Base-by-base conservation (phyloP, 2,329 filamentous ascomycete genomes). In the Diplocarpon rosae region DNA sequence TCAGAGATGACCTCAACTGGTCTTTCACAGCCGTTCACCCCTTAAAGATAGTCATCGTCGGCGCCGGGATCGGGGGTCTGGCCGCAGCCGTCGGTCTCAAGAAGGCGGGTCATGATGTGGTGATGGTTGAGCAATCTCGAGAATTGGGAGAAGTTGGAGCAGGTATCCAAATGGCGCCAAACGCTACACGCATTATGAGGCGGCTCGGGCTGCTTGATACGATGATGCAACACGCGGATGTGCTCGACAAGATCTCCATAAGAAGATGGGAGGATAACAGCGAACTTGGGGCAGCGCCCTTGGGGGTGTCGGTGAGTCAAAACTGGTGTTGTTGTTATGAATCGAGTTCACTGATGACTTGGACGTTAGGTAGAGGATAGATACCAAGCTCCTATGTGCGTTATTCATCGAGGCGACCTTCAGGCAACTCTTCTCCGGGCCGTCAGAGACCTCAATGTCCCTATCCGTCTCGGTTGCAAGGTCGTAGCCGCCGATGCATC, bases 31-130 rank as follows among this genome's bases (percentile, higher is more conserved):
- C 20, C 20, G 7, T 24, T 24, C 20, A 7, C 20, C 20, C 20
- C 20, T 24, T 3, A 7, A 24, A 24, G 20, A 24, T 24, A 24
- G 20, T 24, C 20, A 32, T 47, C n/a, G 45, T 43, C 15, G 66
- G 66, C 16, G 65, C 64, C 14, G 66, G 66, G 5, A 59, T 69
- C 20, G 65, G 64, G 2, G 66, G 66, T 9, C 58, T 69, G 8
- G 60, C 65, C n/a, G 62, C 65, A n/a, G 43, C 42, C 6, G 46
- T 49, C 17, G 34, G 20, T 1, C n/a, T 46, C 3, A 20, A 33
- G 8, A 16, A 27, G 20, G 24, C 20, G 5, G 47, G 47, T 7
- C 64, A 66, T 41, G 46, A 52, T 8, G 65, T 67, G 6, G 60
- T 54, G 2, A 53, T 68, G 8, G 60, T 63, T 6, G 65, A 67